A percentile compares a stretch with the other conserved stretches of the same genome.
phyloP scores from a whole-genome alignment of 2,329 filamentous ascomycete genomes.

The Sphaerulina vaccinii region DNA sequence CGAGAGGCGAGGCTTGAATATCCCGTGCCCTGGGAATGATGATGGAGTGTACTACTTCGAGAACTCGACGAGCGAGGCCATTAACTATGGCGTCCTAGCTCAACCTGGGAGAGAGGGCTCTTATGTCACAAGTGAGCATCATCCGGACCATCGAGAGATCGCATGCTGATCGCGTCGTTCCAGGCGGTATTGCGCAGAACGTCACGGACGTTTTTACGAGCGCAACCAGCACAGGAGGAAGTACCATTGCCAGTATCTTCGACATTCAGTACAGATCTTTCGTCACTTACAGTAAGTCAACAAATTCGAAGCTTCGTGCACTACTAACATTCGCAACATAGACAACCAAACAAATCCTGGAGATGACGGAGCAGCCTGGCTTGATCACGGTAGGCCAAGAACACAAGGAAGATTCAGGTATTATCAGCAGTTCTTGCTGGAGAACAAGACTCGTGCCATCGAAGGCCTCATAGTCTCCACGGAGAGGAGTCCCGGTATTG shows the following conservation, averaged over 20 bases:
- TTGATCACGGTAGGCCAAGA: conserved; percentile 6
- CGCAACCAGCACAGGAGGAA: background rate
- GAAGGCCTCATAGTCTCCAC: conserved; percentile 15
- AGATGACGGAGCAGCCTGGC: background rate
- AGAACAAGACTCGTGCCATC: conserved; percentile 5
- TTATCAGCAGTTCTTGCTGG: conserved; percentile 11
- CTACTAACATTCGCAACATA: background rate
- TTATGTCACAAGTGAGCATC: conserved; percentile 4
- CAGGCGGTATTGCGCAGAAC: conserved; percentile 8
- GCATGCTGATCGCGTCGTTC: too few relatives aligned
- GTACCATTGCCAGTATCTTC: conserved; percentile 4
- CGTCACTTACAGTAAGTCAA: conserved; percentile 14
- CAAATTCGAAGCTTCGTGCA: too few relatives aligned
- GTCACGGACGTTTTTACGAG: conserved; percentile 9
- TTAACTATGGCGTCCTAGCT: background rate
- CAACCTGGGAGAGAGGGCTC: conserved; percentile 1
- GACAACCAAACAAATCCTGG: conserved; percentile 11
- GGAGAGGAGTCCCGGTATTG: conserved; percentile 1
- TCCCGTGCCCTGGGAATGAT: conserved; percentile 12
- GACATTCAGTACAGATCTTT: conserved; percentile 16
- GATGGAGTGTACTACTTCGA: too few relatives aligned
- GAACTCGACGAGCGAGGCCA: background rate
- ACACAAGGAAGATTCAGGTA: conserved; percentile 13
- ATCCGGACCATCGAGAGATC: too few relatives aligned
- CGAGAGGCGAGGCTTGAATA: too few relatives aligned